phyloP scores from a whole-genome alignment of 2,329 filamentous ascomycete genomes.

The Macrophomina phaseolina region DNA sequence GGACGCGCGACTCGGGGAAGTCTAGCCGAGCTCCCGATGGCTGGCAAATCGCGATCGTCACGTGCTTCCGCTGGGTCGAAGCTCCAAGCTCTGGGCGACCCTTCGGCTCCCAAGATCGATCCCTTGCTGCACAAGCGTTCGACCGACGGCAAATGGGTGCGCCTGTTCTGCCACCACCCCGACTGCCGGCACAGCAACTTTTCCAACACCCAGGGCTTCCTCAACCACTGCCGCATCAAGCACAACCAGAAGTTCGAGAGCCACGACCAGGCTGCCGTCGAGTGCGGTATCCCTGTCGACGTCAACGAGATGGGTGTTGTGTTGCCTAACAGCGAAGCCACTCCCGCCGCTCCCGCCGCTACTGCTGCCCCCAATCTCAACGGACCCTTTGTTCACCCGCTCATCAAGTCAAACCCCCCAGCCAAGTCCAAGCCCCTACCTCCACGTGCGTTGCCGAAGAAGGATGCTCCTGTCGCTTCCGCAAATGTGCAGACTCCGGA shows the following conservation, averaged over 20 bases:
- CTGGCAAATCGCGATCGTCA: constrained; percentile 61
- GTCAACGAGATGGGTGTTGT: constrained; percentile 58
- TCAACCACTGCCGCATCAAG: constrained; percentile 97
- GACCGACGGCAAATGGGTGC: constrained; percentile 81
- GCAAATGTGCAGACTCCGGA: constrained; percentile 6
- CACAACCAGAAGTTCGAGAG: constrained; percentile 94
- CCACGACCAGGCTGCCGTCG: constrained; percentile 89
- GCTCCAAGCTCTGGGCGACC: constrained; percentile 49
- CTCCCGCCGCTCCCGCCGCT: constrained; percentile 32
- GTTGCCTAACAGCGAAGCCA: constrained; percentile 26
- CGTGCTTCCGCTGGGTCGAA: constrained; percentile 59
- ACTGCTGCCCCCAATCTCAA: constrained; percentile 28
- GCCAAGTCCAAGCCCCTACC: constrained; percentile 25
- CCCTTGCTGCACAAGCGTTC: constrained; percentile 85
- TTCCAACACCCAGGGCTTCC: constrained; percentile 96
- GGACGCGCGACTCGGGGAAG: constrained; percentile 82
- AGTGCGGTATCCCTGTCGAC: constrained; percentile 84
- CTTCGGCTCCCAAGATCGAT: constrained; percentile 66
- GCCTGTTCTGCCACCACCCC: constrained; percentile 73
- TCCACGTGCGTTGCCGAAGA: constrained; percentile 23
- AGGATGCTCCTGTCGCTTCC: constrained; percentile 2
- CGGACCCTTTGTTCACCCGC: constrained; percentile 43
- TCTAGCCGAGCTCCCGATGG: constrained; percentile 60
- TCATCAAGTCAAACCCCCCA: constrained; percentile 32
- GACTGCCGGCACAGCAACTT: constrained; percentile 92